Evolutionary conservation across 768 basidiomycete species (phyloP), one percentile per base, ranked within the genome.

Genomic region (Boletus sp.): DNA sequence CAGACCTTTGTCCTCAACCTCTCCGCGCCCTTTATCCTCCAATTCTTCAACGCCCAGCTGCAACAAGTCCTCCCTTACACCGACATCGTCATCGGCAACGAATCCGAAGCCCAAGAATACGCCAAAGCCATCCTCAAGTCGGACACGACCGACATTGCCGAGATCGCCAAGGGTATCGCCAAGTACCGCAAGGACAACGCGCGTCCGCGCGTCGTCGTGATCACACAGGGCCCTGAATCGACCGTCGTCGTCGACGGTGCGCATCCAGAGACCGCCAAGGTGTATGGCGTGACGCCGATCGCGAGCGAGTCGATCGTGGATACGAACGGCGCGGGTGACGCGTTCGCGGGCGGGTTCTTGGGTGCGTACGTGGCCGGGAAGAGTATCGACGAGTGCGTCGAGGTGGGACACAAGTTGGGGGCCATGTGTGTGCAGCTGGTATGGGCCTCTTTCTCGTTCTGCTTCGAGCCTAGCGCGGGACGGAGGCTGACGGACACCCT

Each of bases 301-400:
- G 64, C 68, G 46, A 78, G 80, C 52, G 80, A 77, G 40, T 65
- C 86, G 72, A 94, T 97, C 63, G 88, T 97, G 56, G 97, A 99
- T 72, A 98, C 97, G 47, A 99, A 99, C 73, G 97, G 92, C 50
- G 97, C 97, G 20, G 97, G 97, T 42, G 96, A 99, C 71, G 93
- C 92, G 42, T 98, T 99, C 66, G 94, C 94, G 28, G 97, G 96
- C 56, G 97, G 92, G 39, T 95, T 98, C 82, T 74, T 98, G 52
- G 97, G 92, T 50, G 95, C 89, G 2, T 79, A 83, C 54, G 86
- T 92, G 50, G 72, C 82, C 36, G 94, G 93, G 12, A 97, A 92
- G 80, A 75, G 68, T 30, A 67, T 92, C 30, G 86, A 89, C 18
- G 87, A 93, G 72, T 81, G 81, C 47, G 82, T 99, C 57, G 84